A percentile compares a stretch with the other conserved stretches of the same genome.
Evolutionary conservation across 192 early-diverging fungal species (phyloP).

Genomic region (Neocallimastix lanati): DNA sequence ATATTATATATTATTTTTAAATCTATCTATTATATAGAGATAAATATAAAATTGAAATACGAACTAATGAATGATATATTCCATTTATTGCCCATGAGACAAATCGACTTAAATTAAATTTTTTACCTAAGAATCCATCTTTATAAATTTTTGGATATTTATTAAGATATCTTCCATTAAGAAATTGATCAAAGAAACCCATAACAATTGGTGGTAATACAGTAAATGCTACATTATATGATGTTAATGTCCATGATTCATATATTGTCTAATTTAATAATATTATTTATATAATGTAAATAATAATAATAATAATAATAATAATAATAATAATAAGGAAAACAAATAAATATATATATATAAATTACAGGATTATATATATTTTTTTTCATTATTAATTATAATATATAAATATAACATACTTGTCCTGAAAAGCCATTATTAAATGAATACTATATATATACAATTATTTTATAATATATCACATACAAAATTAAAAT

Average conservation of each 20-base stretch:
- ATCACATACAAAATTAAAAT: too few relatives aligned
- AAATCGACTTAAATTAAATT: neutral
- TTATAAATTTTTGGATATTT: neutral
- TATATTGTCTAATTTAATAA: conserved; percentile 48
- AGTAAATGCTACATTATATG: conserved; percentile 88
- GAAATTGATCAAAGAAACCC: conserved; percentile 89
- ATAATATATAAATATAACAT: neutral
- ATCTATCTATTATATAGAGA: too few relatives aligned
- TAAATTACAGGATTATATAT: too few relatives aligned
- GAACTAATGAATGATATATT: conserved; percentile 74
- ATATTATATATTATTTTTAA: too few relatives aligned
- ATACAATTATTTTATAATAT: too few relatives aligned
- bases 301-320: too few relatives aligned
- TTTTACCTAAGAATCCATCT: neutral
- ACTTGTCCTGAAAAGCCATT: conserved; percentile 83
- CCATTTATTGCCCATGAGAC: conserved; percentile 69
- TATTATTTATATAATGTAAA: too few relatives aligned
- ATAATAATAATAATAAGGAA: too few relatives aligned
- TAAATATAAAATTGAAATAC: neutral
- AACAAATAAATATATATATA: too few relatives aligned
- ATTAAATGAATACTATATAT: conserved; percentile 40
- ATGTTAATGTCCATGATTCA: conserved; percentile 92
- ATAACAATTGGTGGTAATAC: conserved; percentile 86
- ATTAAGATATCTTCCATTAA: neutral
- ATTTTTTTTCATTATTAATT: too few relatives aligned